A percentile compares a stretch with the other conserved stretches of the same genome.
Conservation (phyloP, 768 basidiomycete species). For the Hirschioporus abietinus region DNA sequence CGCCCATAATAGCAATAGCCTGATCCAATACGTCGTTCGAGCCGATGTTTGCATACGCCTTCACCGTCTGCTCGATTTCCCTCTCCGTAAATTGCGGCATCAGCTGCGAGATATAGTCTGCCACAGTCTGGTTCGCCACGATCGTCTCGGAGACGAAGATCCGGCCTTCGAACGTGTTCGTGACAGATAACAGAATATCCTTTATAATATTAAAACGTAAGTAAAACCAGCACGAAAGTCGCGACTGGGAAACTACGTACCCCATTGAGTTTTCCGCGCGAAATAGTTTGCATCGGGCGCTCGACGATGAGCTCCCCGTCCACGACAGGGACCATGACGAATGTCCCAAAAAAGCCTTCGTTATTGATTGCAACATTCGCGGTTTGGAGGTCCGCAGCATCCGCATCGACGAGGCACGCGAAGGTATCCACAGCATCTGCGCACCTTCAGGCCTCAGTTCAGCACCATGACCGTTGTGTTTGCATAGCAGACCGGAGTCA, state of each 20-base stretch:
- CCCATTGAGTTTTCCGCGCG: constrained; percentile 35
- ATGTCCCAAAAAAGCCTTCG: constrained; percentile 34
- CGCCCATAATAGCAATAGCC: constrained; percentile 1
- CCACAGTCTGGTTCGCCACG: background rate
- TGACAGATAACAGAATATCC: constrained; percentile 31
- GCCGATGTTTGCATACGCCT: background rate
- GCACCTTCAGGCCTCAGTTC: constrained; percentile 25
- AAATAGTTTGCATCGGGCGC: constrained; percentile 34
- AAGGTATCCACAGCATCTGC: constrained; percentile 27
- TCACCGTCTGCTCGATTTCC: background rate
- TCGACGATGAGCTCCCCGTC: constrained; percentile 42
- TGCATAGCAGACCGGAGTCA: background rate
- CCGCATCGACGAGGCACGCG: constrained; percentile 33
- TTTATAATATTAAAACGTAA: too few species aligned
- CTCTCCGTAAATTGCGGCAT: background rate
- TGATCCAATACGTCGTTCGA: background rate
- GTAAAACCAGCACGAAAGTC: too few species aligned
- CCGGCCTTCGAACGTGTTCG: constrained; percentile 31
- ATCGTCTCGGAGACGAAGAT: constrained; percentile 28
- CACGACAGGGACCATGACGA: constrained; percentile 38
- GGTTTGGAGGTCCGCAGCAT: constrained; percentile 26
- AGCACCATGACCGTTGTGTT: background rate
- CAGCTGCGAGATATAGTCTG: background rate
- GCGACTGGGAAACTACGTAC: constrained; percentile 22
- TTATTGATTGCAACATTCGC: constrained; percentile 28